phyloP scores from a whole-genome alignment of 495 filamentous ascomycete genomes.

The Hypomontagnella submonticulosa region DNA sequence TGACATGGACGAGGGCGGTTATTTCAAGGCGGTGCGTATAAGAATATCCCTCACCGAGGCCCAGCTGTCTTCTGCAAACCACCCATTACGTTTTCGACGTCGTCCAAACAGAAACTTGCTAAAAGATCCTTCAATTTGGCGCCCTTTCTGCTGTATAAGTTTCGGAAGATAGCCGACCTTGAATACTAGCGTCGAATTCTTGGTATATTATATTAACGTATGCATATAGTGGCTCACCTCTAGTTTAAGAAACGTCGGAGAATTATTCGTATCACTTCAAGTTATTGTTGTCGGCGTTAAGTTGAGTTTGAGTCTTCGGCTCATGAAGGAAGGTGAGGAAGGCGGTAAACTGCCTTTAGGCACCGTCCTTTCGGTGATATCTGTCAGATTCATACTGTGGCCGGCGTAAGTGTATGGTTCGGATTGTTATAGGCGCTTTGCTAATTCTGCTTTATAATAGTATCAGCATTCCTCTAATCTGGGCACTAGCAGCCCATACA shows the following conservation, averaged over 20 bases:
- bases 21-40: slow-evolving; percentile 37
- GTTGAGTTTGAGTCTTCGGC: slow-evolving; percentile 63
- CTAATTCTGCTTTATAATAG: slow-evolving; percentile 18
- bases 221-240: slow-evolving; percentile 78
- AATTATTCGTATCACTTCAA: slow-evolving; percentile 76
- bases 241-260: slow-evolving; percentile 72
- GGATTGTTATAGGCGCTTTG: background rate
- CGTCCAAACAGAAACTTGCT: background rate
- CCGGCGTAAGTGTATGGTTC: slow-evolving; percentile 57
- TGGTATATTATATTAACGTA: slow-evolving; percentile 48
- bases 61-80: background rate
- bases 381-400: slow-evolving; percentile 74
- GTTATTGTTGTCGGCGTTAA: slow-evolving; percentile 79
- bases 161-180: background rate
- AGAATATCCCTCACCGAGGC: slow-evolving; percentile 2
- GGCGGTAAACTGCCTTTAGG: slow-evolving; percentile 58
- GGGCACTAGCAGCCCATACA: slow-evolving; percentile 69
- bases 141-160: background rate
- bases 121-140: background rate
- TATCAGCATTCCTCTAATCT: slow-evolving; percentile 69
- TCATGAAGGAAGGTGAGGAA: slow-evolving; percentile 59
- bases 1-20: slow-evolving; percentile 68
- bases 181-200: background rate
- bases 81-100: background rate
- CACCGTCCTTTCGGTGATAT: slow-evolving; percentile 64